Base-by-base conservation (phyloP, 345 rosid species). In the Linum tenue region DNA sequence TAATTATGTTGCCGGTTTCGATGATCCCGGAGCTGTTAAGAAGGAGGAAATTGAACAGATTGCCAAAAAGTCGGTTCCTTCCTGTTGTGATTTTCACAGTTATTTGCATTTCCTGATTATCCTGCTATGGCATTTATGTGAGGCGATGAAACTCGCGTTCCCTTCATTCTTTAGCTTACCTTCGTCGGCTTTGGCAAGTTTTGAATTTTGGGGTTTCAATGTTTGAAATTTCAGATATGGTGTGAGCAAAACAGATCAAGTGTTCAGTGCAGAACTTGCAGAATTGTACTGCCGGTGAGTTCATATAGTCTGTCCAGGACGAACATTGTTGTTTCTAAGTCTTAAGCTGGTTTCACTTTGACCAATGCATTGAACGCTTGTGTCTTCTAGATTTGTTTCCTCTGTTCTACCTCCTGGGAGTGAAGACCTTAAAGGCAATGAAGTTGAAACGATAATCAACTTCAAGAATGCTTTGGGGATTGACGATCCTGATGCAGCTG, bases 401-500 rank as follows among this genome's bases (percentile, higher is more conserved):
- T 89, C 91, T 14, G 89, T 86, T 58, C 84, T 95, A 70, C 97
- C 99, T 62, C 82, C 76, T 5, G 90, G 80, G 65, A 73, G 78
- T 43, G 80, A 86, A 73, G 91, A 88, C 58, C 96, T 95, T 74
- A 82, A 67, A 69, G 98, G 99, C 12, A 80, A 83, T 68, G 99
- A 95, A 84, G 97, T 87, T 63, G 90, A 85, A 43, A 84, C 75
- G 62, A 87, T 95, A 50, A 55, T 79, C 17, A 82, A 79, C 62
- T 95, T 95, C 71, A 95, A 95, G 73, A 82, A 56, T 77, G 86
- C 96, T 51, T 55, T 95, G 66, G 98, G 98, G 55, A 91, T 91
- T 71, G 98, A 95, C 66, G 96, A 95, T 57, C 94, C 97, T 16
- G 99, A 95, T 73, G 99, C 99, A 53, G 97, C 99, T 41, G 71